Conservation (phyloP, 1,139 yeast species). For the Sugiyamaella paludigena region DNA sequence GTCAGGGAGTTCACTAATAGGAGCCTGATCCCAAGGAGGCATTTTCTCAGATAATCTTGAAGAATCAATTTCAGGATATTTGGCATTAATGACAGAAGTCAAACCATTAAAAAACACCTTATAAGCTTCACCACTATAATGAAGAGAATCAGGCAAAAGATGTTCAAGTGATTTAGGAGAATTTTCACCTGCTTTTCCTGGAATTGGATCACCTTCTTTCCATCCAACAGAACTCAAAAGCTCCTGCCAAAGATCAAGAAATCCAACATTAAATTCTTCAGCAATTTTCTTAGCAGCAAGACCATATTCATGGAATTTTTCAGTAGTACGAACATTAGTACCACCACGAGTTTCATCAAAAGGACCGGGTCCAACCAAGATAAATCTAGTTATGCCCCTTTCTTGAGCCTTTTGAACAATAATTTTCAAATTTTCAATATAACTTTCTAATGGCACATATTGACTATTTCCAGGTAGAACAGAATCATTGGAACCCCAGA, state of each 20-base stretch:
- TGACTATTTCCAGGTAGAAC: slow-evolving; percentile 36
- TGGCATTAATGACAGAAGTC: slow-evolving; percentile 36
- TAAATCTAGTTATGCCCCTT: slow-evolving; percentile 11
- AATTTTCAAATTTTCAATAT: slow-evolving; percentile 43
- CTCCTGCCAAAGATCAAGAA: slow-evolving; percentile 51
- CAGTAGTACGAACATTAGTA: slow-evolving; percentile 40
- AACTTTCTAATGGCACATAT: slow-evolving; percentile 49
- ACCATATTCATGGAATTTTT: slow-evolving; percentile 47
- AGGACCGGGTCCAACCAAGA: slow-evolving; percentile 52
- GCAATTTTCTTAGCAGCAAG: slow-evolving; percentile 52
- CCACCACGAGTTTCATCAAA: slow-evolving; percentile 45
- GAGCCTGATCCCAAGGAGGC: slow-evolving; percentile 13
- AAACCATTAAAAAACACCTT: slow-evolving; percentile 45
- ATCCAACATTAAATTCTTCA: slow-evolving; percentile 45
- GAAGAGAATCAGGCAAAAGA: slow-evolving; percentile 62
- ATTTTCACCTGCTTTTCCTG: slow-evolving; percentile 21
- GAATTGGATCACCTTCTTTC: slow-evolving; percentile 28
- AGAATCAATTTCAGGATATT: slow-evolving; percentile 46
- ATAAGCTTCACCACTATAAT: slow-evolving; percentile 62
- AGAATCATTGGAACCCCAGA: slow-evolving; percentile 24
- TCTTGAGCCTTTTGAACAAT: slow-evolving; percentile 37
- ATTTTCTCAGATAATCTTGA: slow-evolving; percentile 22
- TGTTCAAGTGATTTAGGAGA: slow-evolving; percentile 28
- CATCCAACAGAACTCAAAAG: slow-evolving; percentile 39
- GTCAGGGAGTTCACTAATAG: slow-evolving; percentile 8